Percentiles rank a stretch among this genome's conserved stretches.
Evolutionary conservation across 148 eudicot genomes (phyloP).

Genomic region (Persicaria tinctoria): DNA sequence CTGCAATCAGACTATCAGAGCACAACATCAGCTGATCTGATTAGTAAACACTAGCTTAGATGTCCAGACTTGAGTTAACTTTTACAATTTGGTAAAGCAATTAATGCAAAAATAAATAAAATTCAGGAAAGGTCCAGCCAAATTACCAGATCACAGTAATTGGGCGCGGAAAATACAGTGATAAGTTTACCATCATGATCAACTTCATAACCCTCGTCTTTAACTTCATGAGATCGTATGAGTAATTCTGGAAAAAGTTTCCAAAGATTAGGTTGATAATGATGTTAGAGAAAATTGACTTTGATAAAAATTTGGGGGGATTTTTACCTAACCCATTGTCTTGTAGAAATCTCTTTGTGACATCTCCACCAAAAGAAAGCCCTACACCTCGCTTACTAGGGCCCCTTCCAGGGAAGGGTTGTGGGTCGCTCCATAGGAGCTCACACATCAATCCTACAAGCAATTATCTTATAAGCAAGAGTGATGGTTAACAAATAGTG

Average conservation of each 20-base stretch:
- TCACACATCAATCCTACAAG: slow-evolving; percentile 95
- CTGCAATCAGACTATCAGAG: too few relatives aligned
- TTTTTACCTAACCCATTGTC: slow-evolving; percentile 76
- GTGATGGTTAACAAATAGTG: too few relatives aligned
- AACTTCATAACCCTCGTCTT: slow-evolving; percentile 97
- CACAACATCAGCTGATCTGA: too few relatives aligned
- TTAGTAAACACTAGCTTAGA: too few relatives aligned
- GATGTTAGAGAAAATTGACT: neutral
- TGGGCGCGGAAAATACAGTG: slow-evolving; percentile 96
- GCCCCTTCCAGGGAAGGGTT: slow-evolving; percentile 88
- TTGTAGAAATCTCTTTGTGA: slow-evolving; percentile 77
- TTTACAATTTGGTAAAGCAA: neutral
- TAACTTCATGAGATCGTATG: slow-evolving; percentile 95
- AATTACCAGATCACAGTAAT: slow-evolving; percentile 92
- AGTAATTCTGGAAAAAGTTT: slow-evolving; percentile 30
- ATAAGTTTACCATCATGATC: slow-evolving; percentile 96
- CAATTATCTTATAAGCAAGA: neutral
- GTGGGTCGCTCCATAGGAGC: slow-evolving; percentile 98
- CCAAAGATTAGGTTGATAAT: neutral
- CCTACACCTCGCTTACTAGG: slow-evolving; percentile 99
- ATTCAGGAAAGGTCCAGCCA: neutral
- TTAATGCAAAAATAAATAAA: neutral
- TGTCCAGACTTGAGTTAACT: neutral
- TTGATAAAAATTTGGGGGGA: neutral
- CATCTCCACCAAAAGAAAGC: slow-evolving; percentile 87